These are phyloP conservation scores for Pythium myriotylum DNA, from an alignment of 352 stramenopile species.

Conservation along the genomic window DNA sequence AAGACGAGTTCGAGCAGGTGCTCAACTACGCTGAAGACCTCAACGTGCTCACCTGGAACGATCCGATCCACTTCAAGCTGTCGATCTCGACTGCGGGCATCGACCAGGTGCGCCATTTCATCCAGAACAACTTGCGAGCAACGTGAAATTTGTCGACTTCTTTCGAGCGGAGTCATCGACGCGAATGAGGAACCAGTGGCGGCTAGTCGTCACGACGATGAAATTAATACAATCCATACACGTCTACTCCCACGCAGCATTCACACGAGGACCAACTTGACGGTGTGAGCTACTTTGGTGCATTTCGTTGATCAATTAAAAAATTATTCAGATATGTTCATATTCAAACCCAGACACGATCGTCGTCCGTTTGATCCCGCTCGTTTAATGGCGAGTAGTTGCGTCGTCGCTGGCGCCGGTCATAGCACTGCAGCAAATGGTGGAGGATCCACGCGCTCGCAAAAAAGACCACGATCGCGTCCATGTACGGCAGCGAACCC, in stretches of 20 bases:
- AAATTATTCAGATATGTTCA: too few species aligned
- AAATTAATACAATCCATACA: too few species aligned
- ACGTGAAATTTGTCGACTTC: too few species aligned
- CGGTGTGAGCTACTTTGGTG: too few species aligned
- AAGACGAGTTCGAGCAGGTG: slow-evolving; percentile 85
- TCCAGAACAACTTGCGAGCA: slow-evolving; percentile 54
- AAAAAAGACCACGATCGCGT: slow-evolving; percentile 24
- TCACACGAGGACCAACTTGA: too few species aligned
- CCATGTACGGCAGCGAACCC: slow-evolving; percentile 19
- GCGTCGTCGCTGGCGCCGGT: slow-evolving; percentile 22
- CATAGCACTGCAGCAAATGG: slow-evolving; percentile 28
- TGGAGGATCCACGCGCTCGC: slow-evolving; percentile 27
- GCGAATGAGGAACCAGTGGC: too few species aligned
- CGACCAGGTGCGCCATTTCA: slow-evolving; percentile 70
- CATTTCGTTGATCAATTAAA: too few species aligned
- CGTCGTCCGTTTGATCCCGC: background rate
- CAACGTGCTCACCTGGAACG: slow-evolving; percentile 82
- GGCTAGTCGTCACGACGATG: too few species aligned
- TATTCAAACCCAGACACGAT: slow-evolving; percentile 26
- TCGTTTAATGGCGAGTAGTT: slow-evolving; percentile 13
- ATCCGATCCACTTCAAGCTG: slow-evolving; percentile 82
- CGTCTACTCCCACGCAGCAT: too few species aligned
- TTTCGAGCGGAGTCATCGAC: too few species aligned
- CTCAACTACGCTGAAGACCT: slow-evolving; percentile 60
- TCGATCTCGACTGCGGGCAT: slow-evolving; percentile 62